These are phyloP conservation scores for Colletotrichum euphorbiae DNA, from an alignment of 2,329 filamentous ascomycete species.

Conservation along the genomic window DNA sequence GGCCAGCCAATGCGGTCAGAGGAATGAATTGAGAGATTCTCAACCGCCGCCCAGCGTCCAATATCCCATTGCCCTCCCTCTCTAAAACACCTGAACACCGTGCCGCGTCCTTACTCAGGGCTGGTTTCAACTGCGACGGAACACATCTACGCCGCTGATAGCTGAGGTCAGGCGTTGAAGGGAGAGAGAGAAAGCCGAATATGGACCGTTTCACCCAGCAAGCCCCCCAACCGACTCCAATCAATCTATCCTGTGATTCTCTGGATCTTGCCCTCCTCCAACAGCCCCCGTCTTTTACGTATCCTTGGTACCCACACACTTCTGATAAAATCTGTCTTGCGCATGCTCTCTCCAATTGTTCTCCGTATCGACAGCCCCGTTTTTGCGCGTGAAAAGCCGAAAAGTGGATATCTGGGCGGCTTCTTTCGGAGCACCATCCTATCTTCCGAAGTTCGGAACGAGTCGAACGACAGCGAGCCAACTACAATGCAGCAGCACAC, in stretches of 20 bases:
- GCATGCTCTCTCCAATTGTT: conserved; percentile 28
- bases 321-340: conserved; percentile 31
- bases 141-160: conserved; percentile 24
- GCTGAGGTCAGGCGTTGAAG: conserved; percentile 25
- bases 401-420: conserved; percentile 31
- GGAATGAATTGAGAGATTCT: conserved; percentile 33
- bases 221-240: conserved; percentile 29
- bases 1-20: conserved; percentile 26
- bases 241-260: conserved; percentile 36
- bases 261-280: conserved; percentile 18
- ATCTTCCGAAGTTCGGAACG: conserved; percentile 37
- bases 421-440: conserved; percentile 35
- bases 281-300: conserved; percentile 24
- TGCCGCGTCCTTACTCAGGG: conserved; percentile 8
- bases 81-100: background rate
- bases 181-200: conserved; percentile 26
- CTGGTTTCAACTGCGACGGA: conserved; percentile 22
- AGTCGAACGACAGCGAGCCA: conserved; percentile 21
- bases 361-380: conserved; percentile 33
- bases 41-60: conserved; percentile 29
- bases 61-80: background rate
- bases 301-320: conserved; percentile 23
- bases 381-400: conserved; percentile 38
- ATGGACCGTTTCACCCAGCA: conserved; percentile 14
- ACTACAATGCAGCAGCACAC: conserved; percentile 14